phyloP scores from a whole-genome alignment of 768 basidiomycete genomes.

The Auricularia auricula-judae region DNA sequence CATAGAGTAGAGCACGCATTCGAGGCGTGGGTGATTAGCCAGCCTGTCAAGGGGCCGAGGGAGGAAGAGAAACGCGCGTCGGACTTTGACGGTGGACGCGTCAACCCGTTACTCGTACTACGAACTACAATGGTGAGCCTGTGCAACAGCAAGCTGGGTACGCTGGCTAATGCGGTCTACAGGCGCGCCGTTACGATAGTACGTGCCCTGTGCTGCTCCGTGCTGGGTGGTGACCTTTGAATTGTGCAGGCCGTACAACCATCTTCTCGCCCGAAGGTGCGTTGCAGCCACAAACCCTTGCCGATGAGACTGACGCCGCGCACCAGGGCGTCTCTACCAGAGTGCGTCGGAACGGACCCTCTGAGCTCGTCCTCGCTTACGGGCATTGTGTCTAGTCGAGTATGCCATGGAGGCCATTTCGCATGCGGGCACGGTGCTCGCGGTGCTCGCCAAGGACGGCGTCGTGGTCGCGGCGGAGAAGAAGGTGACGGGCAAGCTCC shows the following conservation, averaged over 20 bases:
- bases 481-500: constrained; percentile 95
- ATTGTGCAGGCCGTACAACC: constrained; percentile 71
- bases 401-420: constrained; percentile 99
- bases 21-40: no score
- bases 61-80: background rate
- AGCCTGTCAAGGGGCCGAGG: background rate
- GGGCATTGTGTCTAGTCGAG: constrained; percentile 53
- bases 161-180: background rate
- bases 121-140: background rate
- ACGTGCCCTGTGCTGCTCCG: constrained; percentile 23
- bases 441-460: constrained; percentile 81
- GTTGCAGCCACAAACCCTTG: constrained; percentile 8
- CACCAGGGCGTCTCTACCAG: constrained; percentile 88
- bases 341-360: constrained; percentile 39
- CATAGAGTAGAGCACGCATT: no score
- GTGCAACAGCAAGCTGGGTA: background rate
- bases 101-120: background rate
- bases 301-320: constrained; percentile 3
- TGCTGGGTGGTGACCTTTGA: constrained; percentile 11
- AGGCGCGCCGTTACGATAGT: constrained; percentile 97
- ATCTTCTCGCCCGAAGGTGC: constrained; percentile 98
- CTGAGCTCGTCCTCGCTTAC: constrained; percentile 6
- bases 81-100: background rate
- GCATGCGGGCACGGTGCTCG: constrained; percentile 88
- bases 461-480: constrained; percentile 92